phyloP scores from a whole-genome alignment of 495 filamentous ascomycete species.

The Lepidopterella palustris region DNA sequence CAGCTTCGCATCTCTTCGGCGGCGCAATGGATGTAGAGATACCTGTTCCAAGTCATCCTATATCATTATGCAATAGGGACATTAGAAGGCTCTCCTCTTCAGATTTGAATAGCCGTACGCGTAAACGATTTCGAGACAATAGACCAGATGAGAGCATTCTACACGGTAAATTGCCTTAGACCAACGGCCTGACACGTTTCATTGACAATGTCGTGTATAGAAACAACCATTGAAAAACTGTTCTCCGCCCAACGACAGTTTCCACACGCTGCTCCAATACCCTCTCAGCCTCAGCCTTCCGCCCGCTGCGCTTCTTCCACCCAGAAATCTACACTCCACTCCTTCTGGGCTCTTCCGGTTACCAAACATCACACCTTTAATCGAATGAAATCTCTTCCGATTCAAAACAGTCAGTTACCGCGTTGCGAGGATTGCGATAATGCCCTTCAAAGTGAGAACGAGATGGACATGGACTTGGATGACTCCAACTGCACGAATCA shows the following conservation, averaged over 20 bases:
- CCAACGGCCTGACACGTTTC: neutral
- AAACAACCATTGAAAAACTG: conserved; percentile 34
- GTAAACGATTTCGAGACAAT: conserved; percentile 36
- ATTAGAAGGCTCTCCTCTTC: conserved; percentile 6
- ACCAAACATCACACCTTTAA: neutral
- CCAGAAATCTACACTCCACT: conserved; percentile 36
- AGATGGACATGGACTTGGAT: conserved; percentile 24
- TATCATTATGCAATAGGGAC: conserved; percentile 11
- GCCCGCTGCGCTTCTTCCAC: neutral
- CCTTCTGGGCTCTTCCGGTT: conserved; percentile 35
- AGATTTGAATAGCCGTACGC: conserved; percentile 28
- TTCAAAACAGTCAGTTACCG: neutral
- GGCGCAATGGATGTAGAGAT: conserved; percentile 15
- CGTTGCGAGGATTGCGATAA: conserved; percentile 37
- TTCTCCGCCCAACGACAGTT: conserved; percentile 33
- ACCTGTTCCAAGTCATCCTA: conserved; percentile 5
- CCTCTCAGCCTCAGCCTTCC: conserved; percentile 7
- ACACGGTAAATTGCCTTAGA: conserved; percentile 26
- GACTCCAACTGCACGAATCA: neutral
- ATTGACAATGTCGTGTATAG: conserved; percentile 19
- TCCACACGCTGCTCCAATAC: conserved; percentile 20
- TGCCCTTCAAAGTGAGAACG: conserved; percentile 1
- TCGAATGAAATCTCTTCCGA: neutral
- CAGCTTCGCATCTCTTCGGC: conserved; percentile 15
- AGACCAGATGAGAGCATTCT: conserved; percentile 34